Base-by-base conservation (phyloP, 1,284 basidiomycete genomes). In the Melampsora larici-populina region DNA sequence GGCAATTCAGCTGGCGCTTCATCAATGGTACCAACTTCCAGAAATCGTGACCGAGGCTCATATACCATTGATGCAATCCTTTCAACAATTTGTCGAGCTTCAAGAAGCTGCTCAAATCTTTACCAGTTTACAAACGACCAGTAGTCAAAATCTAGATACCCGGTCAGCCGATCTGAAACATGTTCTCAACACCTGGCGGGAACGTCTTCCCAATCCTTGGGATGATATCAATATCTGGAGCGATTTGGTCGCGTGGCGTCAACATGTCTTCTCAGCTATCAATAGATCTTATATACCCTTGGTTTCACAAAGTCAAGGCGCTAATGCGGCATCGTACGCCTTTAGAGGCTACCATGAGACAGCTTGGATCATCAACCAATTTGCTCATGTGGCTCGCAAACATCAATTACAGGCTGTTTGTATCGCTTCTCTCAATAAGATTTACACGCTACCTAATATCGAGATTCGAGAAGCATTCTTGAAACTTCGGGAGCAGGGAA, bases 281-380 rank as follows among this genome's bases (percentile, higher is more conserved):
- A 99, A 99, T 84, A 93, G 93, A 83, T 90, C 92, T 0, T 99
- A 99, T 81, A 90, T 99, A 68, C 97, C 97, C 8, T 88, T 99
- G 77, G 93, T 96, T 79, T 85, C 85, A 17, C 87, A 86, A 78
- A 83, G 82, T 49, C 89, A 89, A 81, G 83, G 83, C 40, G 81
- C 81, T 9, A 92, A 90, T 79, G 86, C 86, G 36, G 86, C 86
- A 49, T 98, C 95, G 1, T 93, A 90, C 83, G 97, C 96, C 5
- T 99, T 94, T 85, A 89, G 97, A 74, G 97, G 97, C n/a, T 99
- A 94, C 84, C 97, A 99, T 83, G 97, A 99, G 87, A 99, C 95
- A 0, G 97, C 97, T 3, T 99, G 97, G 97, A 99, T 98, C 84
- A 98, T 99, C 87, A 99, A 99, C 84, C 91, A 97, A 11, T 99